Percentiles rank a stretch among this genome's conserved stretches.
Conservation (phyloP, 73 alveolate species). For the Tetrahymena elliotti region DNA sequence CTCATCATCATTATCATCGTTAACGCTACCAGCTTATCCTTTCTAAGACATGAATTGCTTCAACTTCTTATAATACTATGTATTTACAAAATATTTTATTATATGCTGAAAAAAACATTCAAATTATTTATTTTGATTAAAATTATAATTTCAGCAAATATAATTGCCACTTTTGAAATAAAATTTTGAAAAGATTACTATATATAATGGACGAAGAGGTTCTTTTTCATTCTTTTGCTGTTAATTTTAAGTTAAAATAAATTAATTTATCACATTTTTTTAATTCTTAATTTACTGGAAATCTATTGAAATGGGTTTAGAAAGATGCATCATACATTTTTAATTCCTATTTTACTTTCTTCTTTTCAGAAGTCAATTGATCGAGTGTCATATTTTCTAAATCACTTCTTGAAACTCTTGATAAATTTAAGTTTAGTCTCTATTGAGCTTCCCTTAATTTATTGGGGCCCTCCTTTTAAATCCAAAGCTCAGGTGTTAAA, state of each 20-base stretch:
- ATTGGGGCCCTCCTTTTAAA: slow-evolving; percentile 44
- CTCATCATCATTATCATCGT: slow-evolving; percentile 4
- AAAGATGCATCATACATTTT: slow-evolving; percentile 59
- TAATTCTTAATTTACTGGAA: slow-evolving; percentile 22
- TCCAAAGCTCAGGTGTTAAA: slow-evolving; percentile 41
- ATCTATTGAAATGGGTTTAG: slow-evolving; percentile 17
- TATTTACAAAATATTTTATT: not conserved
- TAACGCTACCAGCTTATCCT: not conserved
- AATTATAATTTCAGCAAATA: not conserved
- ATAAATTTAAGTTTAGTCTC: slow-evolving; percentile 30
- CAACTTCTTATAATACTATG: slow-evolving; percentile 58
- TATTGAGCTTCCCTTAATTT: slow-evolving; percentile 39
- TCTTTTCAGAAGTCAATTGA: slow-evolving; percentile 47
- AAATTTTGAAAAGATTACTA: not conserved
- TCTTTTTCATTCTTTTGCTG: slow-evolving; percentile 57
- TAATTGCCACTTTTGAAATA: not conserved
- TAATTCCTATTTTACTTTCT: slow-evolving; percentile 61
- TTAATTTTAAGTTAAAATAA: not conserved
- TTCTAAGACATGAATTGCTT: slow-evolving; percentile 42
- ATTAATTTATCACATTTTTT: not conserved
- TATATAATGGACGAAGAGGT: slow-evolving; percentile 73
- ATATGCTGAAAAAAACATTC: not conserved
- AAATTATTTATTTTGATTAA: no score
- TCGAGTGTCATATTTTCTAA: slow-evolving; percentile 38
- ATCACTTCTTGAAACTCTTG: slow-evolving; percentile 46